phyloP scores from a whole-genome alignment of 805 yeast genomes.

The Starmerella davenportii region DNA sequence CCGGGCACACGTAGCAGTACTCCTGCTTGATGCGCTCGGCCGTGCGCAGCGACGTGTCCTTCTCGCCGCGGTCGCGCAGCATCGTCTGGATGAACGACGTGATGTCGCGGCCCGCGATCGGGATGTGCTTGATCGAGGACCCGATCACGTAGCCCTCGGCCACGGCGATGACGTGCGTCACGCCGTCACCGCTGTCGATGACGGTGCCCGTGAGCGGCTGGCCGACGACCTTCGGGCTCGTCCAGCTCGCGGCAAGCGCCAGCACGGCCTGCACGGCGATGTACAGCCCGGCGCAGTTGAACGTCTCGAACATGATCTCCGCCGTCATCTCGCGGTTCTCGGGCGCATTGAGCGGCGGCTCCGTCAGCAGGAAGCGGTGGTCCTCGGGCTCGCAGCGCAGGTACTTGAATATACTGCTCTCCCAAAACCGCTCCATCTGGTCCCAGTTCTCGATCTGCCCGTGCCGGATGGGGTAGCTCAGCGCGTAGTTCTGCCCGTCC shows the following conservation, averaged over 20 bases:
- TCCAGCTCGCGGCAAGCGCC: constrained; percentile 98
- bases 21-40: constrained; percentile 96
- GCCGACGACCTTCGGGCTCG: constrained; percentile 84
- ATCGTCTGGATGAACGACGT: constrained; percentile 83
- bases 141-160: constrained; percentile 99
- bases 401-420: constrained; percentile 86
- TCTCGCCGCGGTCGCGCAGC: constrained; percentile 91
- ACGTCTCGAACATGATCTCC: constrained; percentile 95
- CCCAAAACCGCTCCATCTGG: constrained; percentile 99
- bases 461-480: constrained; percentile 85
- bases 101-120: constrained; percentile 96
- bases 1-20: constrained; percentile 93
- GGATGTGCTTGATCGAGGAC: constrained; percentile 89
- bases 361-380: constrained; percentile 85
- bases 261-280: constrained; percentile 98
- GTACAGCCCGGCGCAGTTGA: constrained; percentile 95
- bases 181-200: constrained; percentile 97
- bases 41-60: constrained; percentile 80
- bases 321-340: constrained; percentile 98
- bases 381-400: constrained; percentile 97
- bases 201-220: constrained; percentile 96
- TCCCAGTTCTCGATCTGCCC: constrained; percentile 99
- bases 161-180: constrained; percentile 95
- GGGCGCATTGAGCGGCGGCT: constrained; percentile 98
- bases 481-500: constrained; percentile 73